Evolutionary conservation across 805 yeast species (phyloP), one percentile per base, ranked within the genome.

Genomic region (Candida sakaeoensis): DNA sequence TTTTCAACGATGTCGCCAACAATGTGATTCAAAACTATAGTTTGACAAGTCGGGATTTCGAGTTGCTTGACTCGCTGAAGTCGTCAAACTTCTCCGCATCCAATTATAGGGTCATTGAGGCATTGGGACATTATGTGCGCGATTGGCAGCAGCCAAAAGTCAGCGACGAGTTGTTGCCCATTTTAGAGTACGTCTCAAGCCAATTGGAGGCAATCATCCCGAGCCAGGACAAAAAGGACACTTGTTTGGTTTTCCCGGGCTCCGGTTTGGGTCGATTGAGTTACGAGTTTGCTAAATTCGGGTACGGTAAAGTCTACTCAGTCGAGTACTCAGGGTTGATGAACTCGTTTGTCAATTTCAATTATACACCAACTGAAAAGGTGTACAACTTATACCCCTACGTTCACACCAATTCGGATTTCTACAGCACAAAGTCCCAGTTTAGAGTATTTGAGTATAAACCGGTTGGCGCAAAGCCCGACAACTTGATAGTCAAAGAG

Each of bases 191-290:
- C 46, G 67, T 87, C 12, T 49, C 54, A 2, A 34, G 47, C 0
- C 77, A 77, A 32, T 55, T 83, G 15, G 52, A 58, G 3, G 36
- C 48, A 3, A 47, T 60, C 29, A 57, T 63, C 46, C 58, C 67
- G 5, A 44, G 33, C n/a, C 42, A 46, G 6, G 58, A 61, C 22
- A 51, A 61, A 27, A 13, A 42, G 0, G 60, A 63, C 5, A 75
- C 85, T 0, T 60, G 76, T 9, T 70, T 87, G 0, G 61, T 90
- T 3, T 75, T 86, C 1, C 97, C 98, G 0, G 98, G 98, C 0
- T 77, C 93, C 1, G 98, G 98, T 0, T 65, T 85, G 18, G 96
- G 96, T 0, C 66, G 88, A 47, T 63, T 88, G 0, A 81, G 95
- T 1, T 80, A 80, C 53, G 86, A 80, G 43, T 44, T 87, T 18